These are phyloP conservation scores for Groenewaldozyma auringiensis DNA, from an alignment of 1,139 yeast genomes.

Conservation along the genomic window DNA sequence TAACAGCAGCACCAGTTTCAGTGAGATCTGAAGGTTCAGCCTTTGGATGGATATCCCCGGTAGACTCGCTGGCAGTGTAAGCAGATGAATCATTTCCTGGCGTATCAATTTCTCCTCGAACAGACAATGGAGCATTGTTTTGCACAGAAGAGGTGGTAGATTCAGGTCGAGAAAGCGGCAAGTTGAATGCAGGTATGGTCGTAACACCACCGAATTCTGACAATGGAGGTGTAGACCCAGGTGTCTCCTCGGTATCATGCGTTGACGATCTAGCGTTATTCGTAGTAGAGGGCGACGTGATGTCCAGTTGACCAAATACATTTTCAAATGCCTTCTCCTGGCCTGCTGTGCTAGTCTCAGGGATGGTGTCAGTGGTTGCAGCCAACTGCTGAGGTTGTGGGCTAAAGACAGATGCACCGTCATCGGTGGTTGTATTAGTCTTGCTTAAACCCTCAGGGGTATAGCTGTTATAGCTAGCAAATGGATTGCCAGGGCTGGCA, in stretches of 20 bases:
- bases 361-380: conserved; percentile 14
- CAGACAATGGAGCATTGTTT: conserved; percentile 85
- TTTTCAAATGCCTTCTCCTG: conserved; percentile 22
- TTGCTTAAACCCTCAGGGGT: background rate
- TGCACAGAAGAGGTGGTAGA: conserved; percentile 86
- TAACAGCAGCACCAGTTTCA: background rate
- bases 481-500: conserved; percentile 21
- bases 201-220: conserved; percentile 43
- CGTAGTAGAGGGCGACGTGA: conserved; percentile 25
- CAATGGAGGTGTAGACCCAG: conserved; percentile 49
- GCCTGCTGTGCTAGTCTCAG: conserved; percentile 10
- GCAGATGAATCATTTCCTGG: conserved; percentile 50
- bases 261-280: conserved; percentile 34
- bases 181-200: conserved; percentile 34
- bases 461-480: conserved; percentile 15
- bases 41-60: conserved; percentile 2
- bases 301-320: conserved; percentile 23
- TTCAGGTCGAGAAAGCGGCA: conserved; percentile 59
- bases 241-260: conserved; percentile 42
- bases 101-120: conserved; percentile 66
- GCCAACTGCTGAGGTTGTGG: conserved; percentile 22
- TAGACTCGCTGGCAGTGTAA: conserved; percentile 26
- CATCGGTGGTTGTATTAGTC: background rate
- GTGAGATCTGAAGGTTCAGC: background rate
- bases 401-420: background rate